These are phyloP conservation scores for Ogataea wickerhamii DNA, from an alignment of 805 yeast genomes.

Conservation along the genomic window DNA sequence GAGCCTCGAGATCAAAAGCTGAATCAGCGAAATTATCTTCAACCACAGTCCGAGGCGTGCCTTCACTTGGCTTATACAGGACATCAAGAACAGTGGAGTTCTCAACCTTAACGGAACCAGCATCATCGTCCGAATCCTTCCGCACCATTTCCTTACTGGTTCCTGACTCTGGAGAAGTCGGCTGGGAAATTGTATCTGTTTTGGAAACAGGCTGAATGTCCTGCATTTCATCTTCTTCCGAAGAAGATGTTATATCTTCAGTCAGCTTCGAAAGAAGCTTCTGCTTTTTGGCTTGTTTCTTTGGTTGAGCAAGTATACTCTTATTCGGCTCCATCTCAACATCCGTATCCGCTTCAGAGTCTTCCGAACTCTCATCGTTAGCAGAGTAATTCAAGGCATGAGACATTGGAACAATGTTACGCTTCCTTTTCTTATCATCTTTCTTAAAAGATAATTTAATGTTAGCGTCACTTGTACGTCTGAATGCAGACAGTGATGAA, in stretches of 20 bases:
- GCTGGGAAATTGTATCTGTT: conserved; percentile 16
- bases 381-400: conserved; percentile 48
- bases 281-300: conserved; percentile 7
- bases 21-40: conserved; percentile 40
- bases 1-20: conserved; percentile 41
- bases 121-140: background rate
- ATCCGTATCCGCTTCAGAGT: conserved; percentile 25
- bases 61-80: conserved; percentile 50
- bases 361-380: conserved; percentile 24
- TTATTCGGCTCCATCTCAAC: conserved; percentile 1
- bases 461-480: conserved; percentile 51
- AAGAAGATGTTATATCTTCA: conserved; percentile 15
- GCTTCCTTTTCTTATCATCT: conserved; percentile 15
- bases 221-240: conserved; percentile 22
- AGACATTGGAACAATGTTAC: conserved; percentile 46
- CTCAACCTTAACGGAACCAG: conserved; percentile 17
- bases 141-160: conserved; percentile 8
- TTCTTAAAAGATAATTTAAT: conserved; percentile 48
- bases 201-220: conserved; percentile 8
- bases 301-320: conserved; percentile 1
- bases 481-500: conserved; percentile 21
- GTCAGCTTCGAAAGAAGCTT: conserved; percentile 6
- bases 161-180: conserved; percentile 23
- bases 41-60: conserved; percentile 52
- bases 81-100: conserved; percentile 27